Evolutionary conservation across 1,284 basidiomycete species (phyloP).

Genomic region (Cryptococcus wingfieldii): DNA sequence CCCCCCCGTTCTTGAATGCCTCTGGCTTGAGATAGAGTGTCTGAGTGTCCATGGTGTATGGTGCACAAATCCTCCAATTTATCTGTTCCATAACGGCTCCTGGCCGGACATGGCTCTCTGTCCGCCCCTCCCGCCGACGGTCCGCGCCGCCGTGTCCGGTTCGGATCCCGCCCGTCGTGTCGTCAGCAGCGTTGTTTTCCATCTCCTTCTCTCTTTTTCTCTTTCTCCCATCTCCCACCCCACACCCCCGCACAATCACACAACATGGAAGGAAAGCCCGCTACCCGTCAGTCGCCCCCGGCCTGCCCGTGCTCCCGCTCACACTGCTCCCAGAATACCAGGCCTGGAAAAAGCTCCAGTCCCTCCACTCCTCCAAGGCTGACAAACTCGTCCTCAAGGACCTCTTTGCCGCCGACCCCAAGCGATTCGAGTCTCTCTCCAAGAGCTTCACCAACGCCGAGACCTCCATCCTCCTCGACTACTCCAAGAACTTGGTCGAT

Average conservation of each 20-base stretch:
- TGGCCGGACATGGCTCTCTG: neutral
- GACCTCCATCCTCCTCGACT: constrained; percentile 85
- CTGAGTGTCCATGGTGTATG: constrained; percentile 1
- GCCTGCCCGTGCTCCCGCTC: neutral
- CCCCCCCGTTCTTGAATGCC: constrained; percentile 25
- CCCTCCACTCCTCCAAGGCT: constrained; percentile 72
- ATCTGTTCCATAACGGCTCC: no score
- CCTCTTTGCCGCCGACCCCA: constrained; percentile 82
- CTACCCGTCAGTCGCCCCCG: constrained; percentile 28
- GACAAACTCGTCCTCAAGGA: constrained; percentile 78
- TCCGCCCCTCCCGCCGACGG: neutral
- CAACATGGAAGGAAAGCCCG: constrained; percentile 43
- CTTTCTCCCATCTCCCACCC: no score
- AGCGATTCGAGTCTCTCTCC: constrained; percentile 80
- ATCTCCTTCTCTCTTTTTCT: neutral
- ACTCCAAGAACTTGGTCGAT: constrained; percentile 94
- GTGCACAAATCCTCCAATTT: neutral
- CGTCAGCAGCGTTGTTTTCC: neutral
- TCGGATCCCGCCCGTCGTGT: neutral
- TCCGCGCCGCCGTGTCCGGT: neutral
- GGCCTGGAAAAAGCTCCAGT: constrained; percentile 86
- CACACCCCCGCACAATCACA: neutral
- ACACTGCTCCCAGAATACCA: constrained; percentile 61
- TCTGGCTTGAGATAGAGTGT: constrained; percentile 27
- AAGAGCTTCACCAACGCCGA: constrained; percentile 66